Evolutionary conservation across 352 stramenopile genomes (phyloP).

Genomic region (Thalassiosira exigua): DNA sequence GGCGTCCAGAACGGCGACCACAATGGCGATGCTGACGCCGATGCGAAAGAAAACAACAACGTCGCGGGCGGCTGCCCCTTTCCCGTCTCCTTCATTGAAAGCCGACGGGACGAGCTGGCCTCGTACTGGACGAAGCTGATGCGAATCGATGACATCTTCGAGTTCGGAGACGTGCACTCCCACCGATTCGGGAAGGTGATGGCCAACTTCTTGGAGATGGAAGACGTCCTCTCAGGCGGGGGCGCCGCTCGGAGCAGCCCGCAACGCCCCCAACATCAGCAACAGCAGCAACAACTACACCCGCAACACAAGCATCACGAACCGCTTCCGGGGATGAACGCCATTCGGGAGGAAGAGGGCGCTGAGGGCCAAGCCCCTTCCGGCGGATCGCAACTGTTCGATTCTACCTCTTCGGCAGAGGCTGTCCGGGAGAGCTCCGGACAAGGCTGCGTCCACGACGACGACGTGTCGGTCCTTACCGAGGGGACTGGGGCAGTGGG

Average conservation of each 20-base stretch:
- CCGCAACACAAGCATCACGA: neutral
- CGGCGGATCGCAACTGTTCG: neutral
- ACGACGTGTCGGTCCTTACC: conserved; percentile 44
- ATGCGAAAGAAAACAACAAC: neutral
- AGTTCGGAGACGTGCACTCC: conserved; percentile 42
- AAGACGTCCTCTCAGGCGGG: conserved; percentile 16
- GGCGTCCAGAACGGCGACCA: neutral
- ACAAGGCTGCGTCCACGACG: conserved; percentile 13
- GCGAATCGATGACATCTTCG: conserved; percentile 55
- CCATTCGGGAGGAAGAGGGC: conserved; percentile 41
- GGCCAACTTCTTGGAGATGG: conserved; percentile 51
- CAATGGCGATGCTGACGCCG: neutral
- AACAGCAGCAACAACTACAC: neutral
- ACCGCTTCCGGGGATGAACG: neutral
- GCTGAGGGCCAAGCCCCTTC: neutral
- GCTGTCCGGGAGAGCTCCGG: conserved; percentile 2
- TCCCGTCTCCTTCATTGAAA: conserved; percentile 39
- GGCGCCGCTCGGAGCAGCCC: neutral
- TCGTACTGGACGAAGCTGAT: conserved; percentile 46
- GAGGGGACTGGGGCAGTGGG: conserved; percentile 30
- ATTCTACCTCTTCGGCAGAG: neutral
- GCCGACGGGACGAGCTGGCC: conserved; percentile 40
- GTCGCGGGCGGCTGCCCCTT: conserved; percentile 8
- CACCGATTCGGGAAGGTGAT: conserved; percentile 39
- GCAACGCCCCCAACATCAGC: neutral